Evolutionary conservation across 768 basidiomycete species (phyloP), one percentile per base, ranked within the genome.

Genomic region (Pleurotus eryngii): DNA sequence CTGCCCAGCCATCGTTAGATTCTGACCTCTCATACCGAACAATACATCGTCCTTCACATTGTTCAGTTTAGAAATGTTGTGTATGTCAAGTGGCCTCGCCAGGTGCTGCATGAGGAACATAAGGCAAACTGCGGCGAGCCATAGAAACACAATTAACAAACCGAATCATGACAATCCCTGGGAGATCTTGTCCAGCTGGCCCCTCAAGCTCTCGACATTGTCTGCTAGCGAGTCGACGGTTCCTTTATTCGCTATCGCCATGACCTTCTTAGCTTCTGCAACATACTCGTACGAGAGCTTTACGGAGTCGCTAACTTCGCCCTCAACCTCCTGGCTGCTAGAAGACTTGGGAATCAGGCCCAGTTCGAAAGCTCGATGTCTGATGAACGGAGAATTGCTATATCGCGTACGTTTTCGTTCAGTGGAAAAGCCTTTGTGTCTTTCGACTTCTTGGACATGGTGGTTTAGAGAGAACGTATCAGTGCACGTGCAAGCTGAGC

Each of bases 341-440:
- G 26, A 54, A 40, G 51, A 53, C 26, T 37, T n/a, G 18, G 18
- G 47, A 35, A 59, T 55, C 61, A 68, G 63, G 56, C 67, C 18
- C 49, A 72, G 59, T 69, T 54, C 11, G 64, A 63, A 26, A 77
- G 56, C 60, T 76, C 72, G 15, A 72, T 45, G 38, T 79, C 81
- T 8, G 85, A 83, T 24, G 82, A 82, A 26, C 86, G 81, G 17
- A 92, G 72, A 30, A 89, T 69, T 4, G 90, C 89, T 20, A 92
- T 81, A 69, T 92, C 90, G 11, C 80, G 85, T 38, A 91, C 76
- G 5, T 83, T 84, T 56, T 83, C 79, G 57, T 75, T 68, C 27
- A 90, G 76, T 5, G 82, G 73, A 42, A 91, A 74, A 11, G 83
- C 79, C 59, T 83, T 78, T 18, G 56, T 64, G 55, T 72, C 72